These are phyloP conservation scores for Silybum marianum DNA, from an alignment of 129 eudicot species.

Conservation along the genomic window DNA sequence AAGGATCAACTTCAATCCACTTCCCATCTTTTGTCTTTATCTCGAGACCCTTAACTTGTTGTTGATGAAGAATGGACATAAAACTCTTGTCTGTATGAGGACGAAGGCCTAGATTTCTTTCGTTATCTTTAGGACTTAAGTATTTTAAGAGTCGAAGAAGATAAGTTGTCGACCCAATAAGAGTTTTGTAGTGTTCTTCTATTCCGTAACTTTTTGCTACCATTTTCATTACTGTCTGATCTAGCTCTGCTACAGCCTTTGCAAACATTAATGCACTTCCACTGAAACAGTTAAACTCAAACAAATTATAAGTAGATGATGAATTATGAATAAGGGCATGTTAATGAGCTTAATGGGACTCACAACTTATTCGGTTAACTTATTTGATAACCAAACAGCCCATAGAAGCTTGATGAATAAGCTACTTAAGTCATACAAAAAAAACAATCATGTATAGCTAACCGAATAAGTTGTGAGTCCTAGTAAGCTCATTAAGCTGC, in stretches of 20 bases:
- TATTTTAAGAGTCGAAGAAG: conserved; percentile 56
- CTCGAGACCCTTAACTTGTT: conserved; percentile 57
- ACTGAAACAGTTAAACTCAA: conserved; percentile 23
- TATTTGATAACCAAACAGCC: too few relatives aligned
- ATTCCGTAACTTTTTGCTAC: conserved; percentile 55
- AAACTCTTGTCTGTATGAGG: conserved; percentile 71
- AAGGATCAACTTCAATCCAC: conserved; percentile 58
- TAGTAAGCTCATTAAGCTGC: too few relatives aligned
- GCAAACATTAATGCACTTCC: conserved; percentile 34
- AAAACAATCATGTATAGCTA: too few relatives aligned
- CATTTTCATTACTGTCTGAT: conserved; percentile 59
- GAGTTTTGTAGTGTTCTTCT: conserved; percentile 35
- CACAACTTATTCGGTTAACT: too few relatives aligned
- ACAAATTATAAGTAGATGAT: neutral
- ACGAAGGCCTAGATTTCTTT: conserved; percentile 40
- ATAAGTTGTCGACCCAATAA: conserved; percentile 39
- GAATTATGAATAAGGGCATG: neutral
- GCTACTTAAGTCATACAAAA: too few relatives aligned
- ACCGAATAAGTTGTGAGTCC: too few relatives aligned
- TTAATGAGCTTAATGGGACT: too few relatives aligned
- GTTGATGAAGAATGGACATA: conserved; percentile 56
- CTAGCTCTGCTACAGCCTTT: conserved; percentile 48
- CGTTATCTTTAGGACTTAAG: conserved; percentile 31
- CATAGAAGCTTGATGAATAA: too few relatives aligned
- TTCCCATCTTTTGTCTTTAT: conserved; percentile 46